These are phyloP conservation scores for Talaromyces sp. DNA, from an alignment of 2,329 filamentous ascomycete genomes.

Conservation along the genomic window DNA sequence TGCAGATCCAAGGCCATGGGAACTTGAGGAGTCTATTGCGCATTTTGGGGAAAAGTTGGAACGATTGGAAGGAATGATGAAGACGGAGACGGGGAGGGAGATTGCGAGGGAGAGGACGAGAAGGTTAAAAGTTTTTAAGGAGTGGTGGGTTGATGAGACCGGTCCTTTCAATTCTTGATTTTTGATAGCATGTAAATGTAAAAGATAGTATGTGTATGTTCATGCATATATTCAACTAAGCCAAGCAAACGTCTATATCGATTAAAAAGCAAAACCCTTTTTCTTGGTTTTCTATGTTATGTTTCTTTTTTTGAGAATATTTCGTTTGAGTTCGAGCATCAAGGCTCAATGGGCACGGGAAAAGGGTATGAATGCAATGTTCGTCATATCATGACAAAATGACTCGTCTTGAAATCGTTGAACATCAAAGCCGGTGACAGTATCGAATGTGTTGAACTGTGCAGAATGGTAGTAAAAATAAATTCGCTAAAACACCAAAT, in stretches of 20 bases:
- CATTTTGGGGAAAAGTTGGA: constrained; percentile 76
- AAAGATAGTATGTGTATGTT: not conserved
- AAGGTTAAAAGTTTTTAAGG: constrained; percentile 45
- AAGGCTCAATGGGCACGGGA: not conserved
- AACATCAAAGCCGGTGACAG: not conserved
- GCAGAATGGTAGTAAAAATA: not conserved
- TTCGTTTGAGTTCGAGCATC: not conserved
- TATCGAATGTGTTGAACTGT: constrained; percentile 11
- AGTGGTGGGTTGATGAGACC: constrained; percentile 53
- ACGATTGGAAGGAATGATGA: constrained; percentile 57
- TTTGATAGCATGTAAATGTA: not conserved
- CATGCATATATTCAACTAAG: constrained; percentile 9
- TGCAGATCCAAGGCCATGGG: constrained; percentile 26
- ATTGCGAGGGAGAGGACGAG: constrained; percentile 48
- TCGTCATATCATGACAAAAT: not conserved
- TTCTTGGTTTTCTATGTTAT: constrained; percentile 15
- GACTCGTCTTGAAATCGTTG: not conserved
- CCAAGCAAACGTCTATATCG: constrained; percentile 10
- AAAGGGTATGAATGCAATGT: constrained; percentile 9
- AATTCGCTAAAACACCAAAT: not conserved
- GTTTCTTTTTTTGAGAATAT: constrained; percentile 12
- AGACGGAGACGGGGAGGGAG: constrained; percentile 49
- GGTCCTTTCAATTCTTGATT: not conserved
- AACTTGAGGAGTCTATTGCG: constrained; percentile 60
- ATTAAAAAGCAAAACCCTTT: constrained; percentile 4